These are phyloP conservation scores for Xerocomellus dryophilus DNA, from an alignment of 768 basidiomycete species.

Conservation along the genomic window DNA sequence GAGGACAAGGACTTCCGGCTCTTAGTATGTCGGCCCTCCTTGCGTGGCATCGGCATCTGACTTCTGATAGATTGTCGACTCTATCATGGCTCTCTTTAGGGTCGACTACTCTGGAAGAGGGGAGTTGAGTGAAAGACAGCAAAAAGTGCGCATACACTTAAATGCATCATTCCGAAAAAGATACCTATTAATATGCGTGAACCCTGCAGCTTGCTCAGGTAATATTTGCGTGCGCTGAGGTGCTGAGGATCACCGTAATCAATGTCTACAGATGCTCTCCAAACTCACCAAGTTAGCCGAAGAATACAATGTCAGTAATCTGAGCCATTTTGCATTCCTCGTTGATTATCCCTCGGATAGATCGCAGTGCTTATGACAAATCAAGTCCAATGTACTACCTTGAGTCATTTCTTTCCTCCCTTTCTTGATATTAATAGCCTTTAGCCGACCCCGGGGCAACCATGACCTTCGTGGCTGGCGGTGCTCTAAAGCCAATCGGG, in stretches of 20 bases:
- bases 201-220: constrained; percentile 77
- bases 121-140: constrained; percentile 90
- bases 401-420: background rate
- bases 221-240: constrained; percentile 1
- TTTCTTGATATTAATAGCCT: constrained; percentile 6
- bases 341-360: constrained; percentile 36
- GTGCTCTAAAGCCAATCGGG: constrained; percentile 87
- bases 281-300: constrained; percentile 89
- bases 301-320: constrained; percentile 69
- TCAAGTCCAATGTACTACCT: constrained; percentile 75
- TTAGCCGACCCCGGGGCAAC: constrained; percentile 92
- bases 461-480: constrained; percentile 93
- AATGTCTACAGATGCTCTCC: constrained; percentile 68
- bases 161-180: background rate
- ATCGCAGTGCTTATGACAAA: constrained; percentile 87
- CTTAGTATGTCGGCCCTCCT: constrained; percentile 42
- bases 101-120: constrained; percentile 93
- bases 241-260: background rate
- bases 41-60: constrained; percentile 5
- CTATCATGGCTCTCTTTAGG: constrained; percentile 95
- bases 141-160: constrained; percentile 53
- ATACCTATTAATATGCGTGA: constrained; percentile 12
- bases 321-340: background rate
- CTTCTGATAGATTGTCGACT: constrained; percentile 75
- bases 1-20: constrained; percentile 84